Conservation (phyloP, 192 early-diverging fungal species). For the Geosiphon pyriformis region DNA sequence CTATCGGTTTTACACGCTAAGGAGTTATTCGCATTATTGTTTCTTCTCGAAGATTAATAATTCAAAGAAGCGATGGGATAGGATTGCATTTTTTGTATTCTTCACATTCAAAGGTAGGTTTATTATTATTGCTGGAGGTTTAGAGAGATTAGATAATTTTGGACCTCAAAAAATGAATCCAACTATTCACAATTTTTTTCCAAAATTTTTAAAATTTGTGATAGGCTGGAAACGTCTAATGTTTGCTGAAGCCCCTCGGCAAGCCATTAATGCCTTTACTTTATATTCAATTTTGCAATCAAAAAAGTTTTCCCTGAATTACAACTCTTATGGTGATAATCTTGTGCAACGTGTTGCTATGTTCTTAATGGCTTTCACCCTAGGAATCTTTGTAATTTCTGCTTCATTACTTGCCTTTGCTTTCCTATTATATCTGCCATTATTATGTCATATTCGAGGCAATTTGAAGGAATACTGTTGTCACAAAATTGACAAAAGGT, state of each 20-base stretch:
- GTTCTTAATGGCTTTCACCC: constrained; percentile 52
- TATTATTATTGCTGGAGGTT: not conserved
- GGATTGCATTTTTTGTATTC: constrained; percentile 79
- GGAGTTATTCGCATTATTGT: constrained; percentile 76
- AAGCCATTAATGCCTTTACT: constrained; percentile 57
- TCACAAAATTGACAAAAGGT: constrained; percentile 87
- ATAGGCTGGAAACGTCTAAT: constrained; percentile 78
- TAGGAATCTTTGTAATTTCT: constrained; percentile 54
- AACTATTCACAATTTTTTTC: not conserved
- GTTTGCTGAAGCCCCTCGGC: constrained; percentile 77
- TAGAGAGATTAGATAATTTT: not conserved
- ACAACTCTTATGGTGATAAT: constrained; percentile 13
- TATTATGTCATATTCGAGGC: constrained; percentile 70
- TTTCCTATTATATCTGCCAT: constrained; percentile 67
- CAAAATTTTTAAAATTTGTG: not conserved
- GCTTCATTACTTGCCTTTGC: constrained; percentile 55
- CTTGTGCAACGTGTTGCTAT: constrained; percentile 6
- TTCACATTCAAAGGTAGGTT: constrained; percentile 70
- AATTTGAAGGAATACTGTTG: constrained; percentile 87
- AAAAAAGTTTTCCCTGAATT: constrained; percentile 4
- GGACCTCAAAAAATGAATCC: no score
- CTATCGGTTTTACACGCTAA: constrained; percentile 68
- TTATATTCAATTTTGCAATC: constrained; percentile 37
- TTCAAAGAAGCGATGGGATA: constrained; percentile 57
- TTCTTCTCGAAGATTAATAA: constrained; percentile 69